Percentiles rank a stretch among this genome's conserved stretches.
These are phyloP conservation scores for Aspergillus cristatus DNA, from an alignment of 495 filamentous ascomycete genomes.

Conservation along the genomic window DNA sequence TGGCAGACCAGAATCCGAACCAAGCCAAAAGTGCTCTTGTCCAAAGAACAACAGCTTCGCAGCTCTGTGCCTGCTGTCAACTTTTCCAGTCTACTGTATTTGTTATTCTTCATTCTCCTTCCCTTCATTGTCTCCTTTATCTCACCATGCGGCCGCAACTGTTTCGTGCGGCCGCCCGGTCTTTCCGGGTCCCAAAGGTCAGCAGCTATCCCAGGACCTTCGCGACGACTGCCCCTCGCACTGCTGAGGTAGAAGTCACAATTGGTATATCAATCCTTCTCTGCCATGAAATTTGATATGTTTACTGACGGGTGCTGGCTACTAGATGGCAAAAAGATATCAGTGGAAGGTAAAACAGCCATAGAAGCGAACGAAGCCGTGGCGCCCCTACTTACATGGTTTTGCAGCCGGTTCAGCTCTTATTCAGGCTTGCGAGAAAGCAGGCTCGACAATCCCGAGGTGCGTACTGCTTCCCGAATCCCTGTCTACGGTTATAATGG, in stretches of 20 bases:
- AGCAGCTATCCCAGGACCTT: slow-evolving; percentile 63
- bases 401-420: slow-evolving; percentile 67
- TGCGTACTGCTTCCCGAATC: slow-evolving; percentile 20
- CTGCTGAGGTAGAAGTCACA: slow-evolving; percentile 89
- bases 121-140: slow-evolving; percentile 19
- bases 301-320: slow-evolving; percentile 6
- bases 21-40: slow-evolving; percentile 24
- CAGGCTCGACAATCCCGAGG: slow-evolving; percentile 82
- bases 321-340: slow-evolving; percentile 93
- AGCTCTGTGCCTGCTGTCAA: slow-evolving; percentile 8
- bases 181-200: slow-evolving; percentile 52
- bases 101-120: slow-evolving; percentile 6
- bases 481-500: neutral
- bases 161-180: slow-evolving; percentile 76
- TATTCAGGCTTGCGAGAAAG: slow-evolving; percentile 98
- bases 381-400: slow-evolving; percentile 16
- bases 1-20: slow-evolving; percentile 18
- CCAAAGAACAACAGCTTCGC: slow-evolving; percentile 18
- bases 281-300: slow-evolving; percentile 15
- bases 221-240: slow-evolving; percentile 58
- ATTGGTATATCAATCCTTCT: slow-evolving; percentile 54
- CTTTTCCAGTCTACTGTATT: slow-evolving; percentile 4
- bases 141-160: slow-evolving; percentile 81
- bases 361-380: slow-evolving; percentile 9
- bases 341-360: slow-evolving; percentile 68